phyloP scores from a whole-genome alignment of 345 rosid species.

The Salix koriyanagi region DNA sequence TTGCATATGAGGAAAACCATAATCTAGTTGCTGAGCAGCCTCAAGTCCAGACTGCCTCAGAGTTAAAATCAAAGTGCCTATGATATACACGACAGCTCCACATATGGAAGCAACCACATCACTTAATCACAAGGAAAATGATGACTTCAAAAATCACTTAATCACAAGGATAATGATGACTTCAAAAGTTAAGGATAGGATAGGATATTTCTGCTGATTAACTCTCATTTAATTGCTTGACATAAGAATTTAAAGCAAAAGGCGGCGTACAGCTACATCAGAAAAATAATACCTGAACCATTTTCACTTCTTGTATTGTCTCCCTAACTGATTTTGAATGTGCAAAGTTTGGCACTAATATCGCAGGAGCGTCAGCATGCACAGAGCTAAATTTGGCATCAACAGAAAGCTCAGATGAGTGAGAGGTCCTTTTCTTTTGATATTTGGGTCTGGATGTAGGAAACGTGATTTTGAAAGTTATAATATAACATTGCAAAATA shows the following conservation, averaged over 20 bases:
- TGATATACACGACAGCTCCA: neutral
- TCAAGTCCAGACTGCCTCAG: neutral
- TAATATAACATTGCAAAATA: neutral
- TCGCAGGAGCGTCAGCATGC: slow-evolving; percentile 54
- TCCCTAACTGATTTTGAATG: slow-evolving; percentile 71
- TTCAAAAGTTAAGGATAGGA: neutral
- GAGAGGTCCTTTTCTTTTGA: slow-evolving; percentile 45
- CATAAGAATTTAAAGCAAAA: neutral
- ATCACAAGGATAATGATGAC: neutral
- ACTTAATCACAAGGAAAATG: neutral
- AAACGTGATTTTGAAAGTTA: slow-evolving; percentile 25
- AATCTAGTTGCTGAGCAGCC: neutral
- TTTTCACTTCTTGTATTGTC: slow-evolving; percentile 71
- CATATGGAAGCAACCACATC: neutral
- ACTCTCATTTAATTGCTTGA: neutral
- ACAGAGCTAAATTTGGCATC: slow-evolving; percentile 34
- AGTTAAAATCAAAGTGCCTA: neutral
- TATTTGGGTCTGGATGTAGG: slow-evolving; percentile 63
- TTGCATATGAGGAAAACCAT: neutral
- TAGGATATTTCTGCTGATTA: neutral
- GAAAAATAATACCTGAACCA: slow-evolving; percentile 63
- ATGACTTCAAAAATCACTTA: neutral
- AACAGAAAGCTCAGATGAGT: slow-evolving; percentile 46
- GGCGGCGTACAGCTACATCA: neutral
- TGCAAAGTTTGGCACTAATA: slow-evolving; percentile 66